Evolutionary conservation across 2,329 filamentous ascomycete species (phyloP), one percentile per base, ranked within the genome.

Genomic region (Akanthomyces muscarius): DNA sequence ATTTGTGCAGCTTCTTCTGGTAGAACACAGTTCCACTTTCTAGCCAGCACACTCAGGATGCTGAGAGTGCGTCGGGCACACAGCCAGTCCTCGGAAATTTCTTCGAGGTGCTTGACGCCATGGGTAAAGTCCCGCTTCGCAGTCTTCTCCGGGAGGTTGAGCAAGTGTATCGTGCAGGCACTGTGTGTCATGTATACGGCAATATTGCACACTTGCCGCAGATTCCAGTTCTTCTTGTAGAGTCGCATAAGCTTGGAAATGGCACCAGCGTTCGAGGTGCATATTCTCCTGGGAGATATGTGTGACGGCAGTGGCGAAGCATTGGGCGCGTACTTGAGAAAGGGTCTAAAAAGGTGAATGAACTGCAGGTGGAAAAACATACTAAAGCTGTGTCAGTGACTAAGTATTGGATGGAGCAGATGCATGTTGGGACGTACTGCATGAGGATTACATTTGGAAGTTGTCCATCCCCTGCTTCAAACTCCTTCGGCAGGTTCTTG

Each of bases 301-400:
- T 96, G 92, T 2, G 87, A 78, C 4, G 93, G 94, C 1, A 97
- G 82, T 0, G 92, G 94, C 0, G 93, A 97, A 1, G 87, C 88
- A 7, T 85, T 79, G 55, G 90, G 91, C 3, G 86, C 89, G 72
- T 97, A 98, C 74, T 95, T 97, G 57, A 98, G 83, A 72, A 98
- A 98, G 0, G 95, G 94, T 5, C 94, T 87, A 80, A 97, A 98
- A 5, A 98, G 86, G 71, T 98, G 93, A 65, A 98, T 96, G 72
- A 96, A 96, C 53, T 97, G 87, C 0, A 98, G 83, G 71, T 98
- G 93, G 75, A 94, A 97, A 76, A 98, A 97, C 93, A 98, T 98
- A 78, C 93, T 97, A 70, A 25, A 42, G 6, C 5, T 4, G 11
- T 10, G 33, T 36, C 30, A 23, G 53, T 18, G 6, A 66, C 77